These are phyloP conservation scores for Thielaviopsis cerberus DNA, from an alignment of 2,329 filamentous ascomycete genomes.

Conservation along the genomic window DNA sequence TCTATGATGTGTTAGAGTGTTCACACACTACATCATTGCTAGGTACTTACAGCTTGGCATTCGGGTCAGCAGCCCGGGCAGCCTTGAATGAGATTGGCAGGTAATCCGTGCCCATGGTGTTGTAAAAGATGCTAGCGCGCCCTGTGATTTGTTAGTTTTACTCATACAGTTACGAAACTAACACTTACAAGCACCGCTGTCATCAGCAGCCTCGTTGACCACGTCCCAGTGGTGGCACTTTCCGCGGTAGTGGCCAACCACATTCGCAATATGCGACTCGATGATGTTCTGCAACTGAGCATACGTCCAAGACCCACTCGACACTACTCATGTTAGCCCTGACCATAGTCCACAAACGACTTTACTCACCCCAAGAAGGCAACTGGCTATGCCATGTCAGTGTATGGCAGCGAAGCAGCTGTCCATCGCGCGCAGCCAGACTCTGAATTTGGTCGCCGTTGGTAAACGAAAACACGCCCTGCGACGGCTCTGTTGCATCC, in stretches of 20 bases:
- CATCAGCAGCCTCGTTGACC: constrained; percentile 34
- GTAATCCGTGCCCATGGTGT: constrained; percentile 30
- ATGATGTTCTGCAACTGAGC: constrained; percentile 31
- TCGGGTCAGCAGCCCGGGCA: constrained; percentile 26
- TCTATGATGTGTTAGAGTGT: too few species aligned
- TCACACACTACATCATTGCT: too few species aligned
- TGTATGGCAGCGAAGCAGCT: constrained; percentile 44
- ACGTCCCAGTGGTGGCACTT: constrained; percentile 35
- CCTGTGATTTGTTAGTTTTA: too few species aligned
- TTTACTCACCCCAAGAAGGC: too few species aligned
- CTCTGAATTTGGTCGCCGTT: constrained; percentile 31
- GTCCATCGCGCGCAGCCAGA: constrained; percentile 26
- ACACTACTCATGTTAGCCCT: constrained; percentile 28
- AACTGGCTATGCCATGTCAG: constrained; percentile 28
- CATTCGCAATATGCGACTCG: constrained; percentile 31
- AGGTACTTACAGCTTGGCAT: constrained; percentile 32
- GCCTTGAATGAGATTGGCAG: constrained; percentile 31
- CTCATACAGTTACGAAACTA: too few species aligned
- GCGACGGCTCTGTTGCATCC: constrained; percentile 36
- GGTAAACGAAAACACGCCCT: constrained; percentile 34
- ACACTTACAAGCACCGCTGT: too few species aligned
- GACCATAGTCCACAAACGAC: constrained; percentile 20
- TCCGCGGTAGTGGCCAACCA: constrained; percentile 25
- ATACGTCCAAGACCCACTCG: too few species aligned
- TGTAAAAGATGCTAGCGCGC: constrained; percentile 27